Evolutionary conservation across 106 monocot genomes (phyloP).

Genomic region (Apostasia shenzhenica): DNA sequence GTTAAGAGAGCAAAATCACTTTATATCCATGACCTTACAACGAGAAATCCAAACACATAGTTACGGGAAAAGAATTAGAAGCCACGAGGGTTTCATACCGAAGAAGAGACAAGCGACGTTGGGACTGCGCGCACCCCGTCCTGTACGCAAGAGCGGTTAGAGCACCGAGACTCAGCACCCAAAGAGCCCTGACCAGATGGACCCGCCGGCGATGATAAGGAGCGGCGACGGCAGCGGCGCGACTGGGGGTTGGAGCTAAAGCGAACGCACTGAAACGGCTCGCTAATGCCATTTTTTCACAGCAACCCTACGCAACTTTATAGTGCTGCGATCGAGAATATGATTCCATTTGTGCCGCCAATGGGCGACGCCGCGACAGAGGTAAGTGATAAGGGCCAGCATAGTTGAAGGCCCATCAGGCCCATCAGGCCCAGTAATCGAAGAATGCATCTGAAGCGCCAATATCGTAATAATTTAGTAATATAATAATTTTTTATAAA

Average conservation of each 20-base stretch:
- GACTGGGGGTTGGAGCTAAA: not conserved
- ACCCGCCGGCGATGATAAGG: conserved; percentile 22
- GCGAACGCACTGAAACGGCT: too few species aligned
- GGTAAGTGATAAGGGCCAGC: too few species aligned
- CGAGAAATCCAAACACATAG: not conserved
- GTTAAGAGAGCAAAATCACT: not conserved
- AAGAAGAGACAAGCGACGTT: conserved; percentile 16
- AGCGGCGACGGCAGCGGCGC: conserved; percentile 10
- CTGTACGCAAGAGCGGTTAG: conserved; percentile 47
- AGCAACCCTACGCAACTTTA: too few species aligned
- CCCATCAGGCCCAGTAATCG: too few species aligned
- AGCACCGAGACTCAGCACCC: conserved; percentile 57
- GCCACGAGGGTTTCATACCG: conserved; percentile 10
- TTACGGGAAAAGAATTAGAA: not conserved
- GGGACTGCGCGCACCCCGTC: conserved; percentile 46
- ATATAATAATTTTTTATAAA: too few species aligned
- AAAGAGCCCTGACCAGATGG: conserved; percentile 44
- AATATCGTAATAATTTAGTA: too few species aligned
- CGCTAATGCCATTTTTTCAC: too few species aligned
- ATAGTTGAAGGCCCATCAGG: too few species aligned
- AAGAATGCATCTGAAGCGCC: too few species aligned
- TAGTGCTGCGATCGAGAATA: too few species aligned
- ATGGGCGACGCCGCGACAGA: too few species aligned
- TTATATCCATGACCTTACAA: not conserved
- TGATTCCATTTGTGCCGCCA: too few species aligned